phyloP scores from a whole-genome alignment of 2,329 filamentous ascomycete genomes.

The Fusarium begoniae region DNA sequence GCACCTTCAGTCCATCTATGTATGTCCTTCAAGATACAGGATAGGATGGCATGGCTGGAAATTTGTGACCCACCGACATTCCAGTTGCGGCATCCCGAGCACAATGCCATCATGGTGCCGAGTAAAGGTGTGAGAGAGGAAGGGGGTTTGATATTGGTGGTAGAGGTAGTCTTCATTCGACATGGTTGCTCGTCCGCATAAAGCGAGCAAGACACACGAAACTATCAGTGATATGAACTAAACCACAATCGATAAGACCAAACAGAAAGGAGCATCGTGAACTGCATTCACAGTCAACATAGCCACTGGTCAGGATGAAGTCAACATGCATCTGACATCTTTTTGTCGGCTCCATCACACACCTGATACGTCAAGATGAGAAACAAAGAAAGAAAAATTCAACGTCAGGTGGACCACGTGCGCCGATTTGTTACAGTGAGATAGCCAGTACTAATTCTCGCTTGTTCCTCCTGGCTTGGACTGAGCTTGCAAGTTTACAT shows the following conservation, averaged over 20 bases:
- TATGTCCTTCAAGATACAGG: constrained; percentile 16
- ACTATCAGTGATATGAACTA: neutral
- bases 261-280: neutral
- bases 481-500: constrained; percentile 16
- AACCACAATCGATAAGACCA: constrained; percentile 8
- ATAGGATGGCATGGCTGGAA: constrained; percentile 26
- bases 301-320: constrained; percentile 17
- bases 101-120: constrained; percentile 34
- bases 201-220: constrained; percentile 14
- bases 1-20: constrained; percentile 8
- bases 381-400: neutral
- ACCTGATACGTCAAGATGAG: constrained; percentile 14
- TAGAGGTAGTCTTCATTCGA: constrained; percentile 1
- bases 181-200: constrained; percentile 18
- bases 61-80: constrained; percentile 40
- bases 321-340: constrained; percentile 16
- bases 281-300: constrained; percentile 11
- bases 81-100: constrained; percentile 43
- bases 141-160: constrained; percentile 3
- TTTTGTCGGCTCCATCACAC: constrained; percentile 6
- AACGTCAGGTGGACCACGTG: constrained; percentile 22
- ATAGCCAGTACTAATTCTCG: constrained; percentile 10
- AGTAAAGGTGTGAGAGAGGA: constrained; percentile 18
- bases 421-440: constrained; percentile 17
- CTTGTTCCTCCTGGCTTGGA: constrained; percentile 7